phyloP scores from a whole-genome alignment of 2,329 filamentous ascomycete genomes.

The Tothia fuscella region DNA sequence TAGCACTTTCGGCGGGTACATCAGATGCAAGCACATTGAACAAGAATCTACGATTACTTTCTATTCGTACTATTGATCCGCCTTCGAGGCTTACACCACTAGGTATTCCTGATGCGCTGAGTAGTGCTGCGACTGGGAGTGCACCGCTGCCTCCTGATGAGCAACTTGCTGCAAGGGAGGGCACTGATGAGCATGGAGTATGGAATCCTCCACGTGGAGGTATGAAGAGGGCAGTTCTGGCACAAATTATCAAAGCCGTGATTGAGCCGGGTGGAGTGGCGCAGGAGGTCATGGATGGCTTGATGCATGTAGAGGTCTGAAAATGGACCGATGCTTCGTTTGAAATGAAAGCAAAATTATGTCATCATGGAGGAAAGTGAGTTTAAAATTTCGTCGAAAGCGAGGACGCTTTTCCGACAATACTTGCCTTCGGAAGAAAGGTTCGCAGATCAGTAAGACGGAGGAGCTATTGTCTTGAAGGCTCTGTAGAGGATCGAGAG shows the following conservation, averaged over 20 bases:
- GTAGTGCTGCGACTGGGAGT: conserved; percentile 31
- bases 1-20: conserved; percentile 68
- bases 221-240: conserved; percentile 61
- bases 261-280: conserved; percentile 68
- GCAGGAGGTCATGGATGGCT: conserved; percentile 70
- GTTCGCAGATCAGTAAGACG: too few relatives aligned
- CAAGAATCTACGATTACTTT: conserved; percentile 24
- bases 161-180: conserved; percentile 36
- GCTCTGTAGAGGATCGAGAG: too few relatives aligned
- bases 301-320: conserved; percentile 56
- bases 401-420: too few relatives aligned
- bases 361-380: too few relatives aligned
- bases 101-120: conserved; percentile 35
- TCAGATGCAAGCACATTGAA: conserved; percentile 13
- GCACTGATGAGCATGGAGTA: conserved; percentile 52
- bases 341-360: too few relatives aligned
- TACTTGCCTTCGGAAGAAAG: too few relatives aligned
- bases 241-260: conserved; percentile 64
- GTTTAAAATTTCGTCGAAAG: too few relatives aligned
- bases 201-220: conserved; percentile 82
- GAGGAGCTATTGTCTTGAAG: too few relatives aligned
- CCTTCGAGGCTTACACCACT: conserved; percentile 37
- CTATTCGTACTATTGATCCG: conserved; percentile 37
- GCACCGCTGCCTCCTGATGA: conserved; percentile 27
- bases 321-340: too few relatives aligned